Percentiles rank a stretch among this genome's conserved stretches.
Conservation (phyloP, 768 basidiomycete species). For the Candolleomyces aberdarensis region DNA sequence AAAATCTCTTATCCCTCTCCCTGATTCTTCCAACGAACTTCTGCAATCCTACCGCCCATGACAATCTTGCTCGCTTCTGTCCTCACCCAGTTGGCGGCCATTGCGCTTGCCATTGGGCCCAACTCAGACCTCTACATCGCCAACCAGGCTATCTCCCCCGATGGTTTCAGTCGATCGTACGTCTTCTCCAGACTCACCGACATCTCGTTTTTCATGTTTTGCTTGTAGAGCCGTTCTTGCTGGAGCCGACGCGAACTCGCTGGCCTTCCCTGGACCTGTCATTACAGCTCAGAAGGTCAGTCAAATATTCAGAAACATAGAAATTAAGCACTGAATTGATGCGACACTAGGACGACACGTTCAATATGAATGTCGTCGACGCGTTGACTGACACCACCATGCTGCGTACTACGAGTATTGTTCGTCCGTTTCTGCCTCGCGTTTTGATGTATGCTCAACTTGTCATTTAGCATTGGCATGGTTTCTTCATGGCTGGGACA, state of each 20-base stretch:
- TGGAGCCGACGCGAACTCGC: not conserved
- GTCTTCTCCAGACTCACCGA: not conserved
- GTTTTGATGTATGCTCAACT: not conserved
- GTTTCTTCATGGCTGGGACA: constrained; percentile 19
- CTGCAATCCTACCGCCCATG: not conserved
- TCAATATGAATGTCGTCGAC: constrained; percentile 44
- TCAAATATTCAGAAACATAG: not conserved
- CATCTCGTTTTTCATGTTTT: too few relatives aligned
- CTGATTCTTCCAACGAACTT: not conserved
- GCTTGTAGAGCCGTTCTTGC: constrained; percentile 4
- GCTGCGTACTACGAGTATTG: constrained; percentile 27
- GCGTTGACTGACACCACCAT: constrained; percentile 36
- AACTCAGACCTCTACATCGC: constrained; percentile 32
- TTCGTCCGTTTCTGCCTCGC: not conserved
- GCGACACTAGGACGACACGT: constrained; percentile 12
- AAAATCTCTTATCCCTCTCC: not conserved
- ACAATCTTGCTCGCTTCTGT: not conserved
- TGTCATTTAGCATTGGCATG: constrained; percentile 17
- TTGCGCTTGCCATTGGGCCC: constrained; percentile 23
- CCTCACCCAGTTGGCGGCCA: constrained; percentile 1
- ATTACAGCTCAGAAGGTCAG: constrained; percentile 3
- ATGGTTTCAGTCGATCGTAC: constrained; percentile 36
- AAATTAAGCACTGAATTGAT: not conserved
- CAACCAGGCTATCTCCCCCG: constrained; percentile 45
- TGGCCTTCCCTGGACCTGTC: constrained; percentile 8